These are phyloP conservation scores for Spathaspora passalidarum DNA, from an alignment of 805 yeast genomes.

Conservation along the genomic window DNA sequence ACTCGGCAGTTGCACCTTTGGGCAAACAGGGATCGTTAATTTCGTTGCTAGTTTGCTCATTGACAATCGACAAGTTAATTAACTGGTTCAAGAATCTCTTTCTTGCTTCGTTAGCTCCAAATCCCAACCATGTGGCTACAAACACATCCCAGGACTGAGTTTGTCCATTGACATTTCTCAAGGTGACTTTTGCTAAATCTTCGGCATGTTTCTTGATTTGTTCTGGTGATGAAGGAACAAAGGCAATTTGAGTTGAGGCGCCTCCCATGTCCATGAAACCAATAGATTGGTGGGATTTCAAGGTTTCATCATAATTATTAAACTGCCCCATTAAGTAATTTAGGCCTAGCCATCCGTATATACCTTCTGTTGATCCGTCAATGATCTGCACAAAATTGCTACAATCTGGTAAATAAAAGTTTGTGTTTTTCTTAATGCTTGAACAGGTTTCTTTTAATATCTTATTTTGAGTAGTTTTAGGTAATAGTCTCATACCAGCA, in stretches of 20 bases:
- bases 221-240: constrained; percentile 67
- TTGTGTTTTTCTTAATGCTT: constrained; percentile 49
- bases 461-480: constrained; percentile 46
- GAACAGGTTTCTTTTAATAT: constrained; percentile 63
- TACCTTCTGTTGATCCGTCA: constrained; percentile 92
- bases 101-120: constrained; percentile 95
- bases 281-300: constrained; percentile 51
- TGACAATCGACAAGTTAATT: constrained; percentile 28
- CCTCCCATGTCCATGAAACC: constrained; percentile 99
- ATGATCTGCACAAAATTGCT: constrained; percentile 74
- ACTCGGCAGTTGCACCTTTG: constrained; percentile 48
- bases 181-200: constrained; percentile 63
- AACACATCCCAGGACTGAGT: constrained; percentile 78
- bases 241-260: constrained; percentile 94
- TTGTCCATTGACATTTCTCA: constrained; percentile 70
- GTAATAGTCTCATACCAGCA: constrained; percentile 90
- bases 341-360: constrained; percentile 93
- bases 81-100: constrained; percentile 62
- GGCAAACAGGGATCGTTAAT: constrained; percentile 83
- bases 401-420: constrained; percentile 60
- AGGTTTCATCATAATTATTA: constrained; percentile 41
- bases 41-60: constrained; percentile 11
- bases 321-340: constrained; percentile 77
- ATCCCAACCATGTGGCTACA: constrained; percentile 96
- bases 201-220: constrained; percentile 66